Base-by-base conservation (phyloP, 257 asterid genomes). In the Verbascum thapsus region DNA sequence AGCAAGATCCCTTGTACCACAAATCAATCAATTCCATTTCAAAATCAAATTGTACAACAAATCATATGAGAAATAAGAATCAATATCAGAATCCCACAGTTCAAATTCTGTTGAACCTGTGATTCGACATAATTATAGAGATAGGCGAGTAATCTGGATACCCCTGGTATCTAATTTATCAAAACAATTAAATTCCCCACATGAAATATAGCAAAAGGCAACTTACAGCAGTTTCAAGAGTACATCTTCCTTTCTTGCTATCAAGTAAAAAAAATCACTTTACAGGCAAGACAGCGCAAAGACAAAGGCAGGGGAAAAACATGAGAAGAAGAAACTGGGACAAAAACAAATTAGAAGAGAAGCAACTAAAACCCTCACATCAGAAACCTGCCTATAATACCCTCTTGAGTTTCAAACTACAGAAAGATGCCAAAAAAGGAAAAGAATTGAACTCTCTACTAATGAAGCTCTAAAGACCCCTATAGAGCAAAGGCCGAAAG, bases 171-270 rank as follows among this genome's bases (percentile, higher is more conserved):
- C 34, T 54, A 20, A 41, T 65, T 66, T 1, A 58, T 51, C 45
- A 52, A 66, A 74, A 63, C 23, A 61, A 69, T 73, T 39, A 49
- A n/a, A 58, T 63, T 57, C 48, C 66, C 68, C 63, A 77, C 65
- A 72, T 64, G 75, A 77, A 26, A 69, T 76, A 76, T 68, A 67
- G 75, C 81, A 66, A 26, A 26, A 65, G 74, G 75, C 75, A 72
- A 70, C n/a, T 76, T 75, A 77, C 84, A 84, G 84, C 80, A 76
- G 72, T 71, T 66, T 63, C 62, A 64, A 56, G 5, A 72, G 61
- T 73, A 69, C 84, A 78, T 49, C 66, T 50, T n/a, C n/a, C n/a
- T n/a, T 73, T 83, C 74, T 70, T 68, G 85, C 82, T 77, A 67
- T 67, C 75, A 69, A 68, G 70, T 72, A 67, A 63, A 62, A 26